A percentile compares a stretch with the other conserved stretches of the same genome.
Evolutionary conservation across 2,329 filamentous ascomycete species (phyloP).

Genomic region (Aureobasidium sp.): DNA sequence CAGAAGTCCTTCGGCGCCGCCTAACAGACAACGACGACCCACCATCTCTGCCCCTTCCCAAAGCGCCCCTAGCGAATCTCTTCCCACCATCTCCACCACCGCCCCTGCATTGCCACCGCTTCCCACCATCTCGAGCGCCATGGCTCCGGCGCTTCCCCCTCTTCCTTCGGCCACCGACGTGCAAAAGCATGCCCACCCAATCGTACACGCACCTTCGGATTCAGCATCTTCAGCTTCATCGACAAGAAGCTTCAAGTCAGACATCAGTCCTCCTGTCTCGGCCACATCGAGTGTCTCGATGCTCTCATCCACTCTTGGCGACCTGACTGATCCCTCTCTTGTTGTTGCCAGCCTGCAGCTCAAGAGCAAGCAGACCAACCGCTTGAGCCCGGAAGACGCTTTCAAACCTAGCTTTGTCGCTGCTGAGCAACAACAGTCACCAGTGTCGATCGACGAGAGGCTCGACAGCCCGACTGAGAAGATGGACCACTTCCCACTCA

Average conservation of each 20-base stretch:
- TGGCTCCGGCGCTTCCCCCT: conserved; percentile 24
- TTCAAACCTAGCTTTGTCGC: not conserved
- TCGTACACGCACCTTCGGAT: conserved; percentile 12
- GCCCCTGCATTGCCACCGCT: conserved; percentile 24
- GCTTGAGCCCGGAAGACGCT: conserved; percentile 7
- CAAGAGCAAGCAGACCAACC: conserved; percentile 6
- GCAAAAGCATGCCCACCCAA: conserved; percentile 1
- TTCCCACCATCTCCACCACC: not conserved
- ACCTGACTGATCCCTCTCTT: not conserved
- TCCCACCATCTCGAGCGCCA: not conserved
- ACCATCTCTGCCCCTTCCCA: conserved; percentile 9
- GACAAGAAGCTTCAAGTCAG: conserved; percentile 22
- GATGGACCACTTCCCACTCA: not conserved
- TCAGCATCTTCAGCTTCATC: conserved; percentile 18
- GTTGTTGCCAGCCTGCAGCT: conserved; percentile 11
- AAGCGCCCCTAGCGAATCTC: not conserved
- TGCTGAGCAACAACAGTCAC: not conserved
- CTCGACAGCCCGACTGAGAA: conserved; percentile 1
- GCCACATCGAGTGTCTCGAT: conserved; percentile 26
- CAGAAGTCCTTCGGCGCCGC: conserved; percentile 14
- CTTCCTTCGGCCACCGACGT: conserved; percentile 1
- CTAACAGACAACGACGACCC: conserved; percentile 7
- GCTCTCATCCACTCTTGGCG: conserved; percentile 9
- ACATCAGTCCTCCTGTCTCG: conserved; percentile 26
- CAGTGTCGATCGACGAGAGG: not conserved